Evolutionary conservation across 352 stramenopile species (phyloP), one percentile per base, ranked within the genome.

Genomic region (Pilasporangium apinafurcum): DNA sequence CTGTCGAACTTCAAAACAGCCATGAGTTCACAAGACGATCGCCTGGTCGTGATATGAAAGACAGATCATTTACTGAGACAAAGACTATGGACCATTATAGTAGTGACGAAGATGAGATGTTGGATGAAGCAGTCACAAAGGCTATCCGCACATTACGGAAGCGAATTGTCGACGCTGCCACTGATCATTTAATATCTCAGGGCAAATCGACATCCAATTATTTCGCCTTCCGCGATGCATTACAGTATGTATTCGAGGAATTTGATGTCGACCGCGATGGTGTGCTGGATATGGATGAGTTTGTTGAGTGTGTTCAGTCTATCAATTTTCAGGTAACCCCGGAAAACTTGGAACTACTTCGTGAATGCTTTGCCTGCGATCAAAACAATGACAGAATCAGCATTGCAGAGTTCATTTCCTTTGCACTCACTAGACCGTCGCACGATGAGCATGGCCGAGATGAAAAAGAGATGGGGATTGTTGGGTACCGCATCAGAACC

Each of bases 361-460:
- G 59, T n/a, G 63, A 84, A 20, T 72, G 79, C 32, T 86, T 91
- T 40, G 48, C 56, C 7, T 43, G 44, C 0, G 61, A 69, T 2
- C 18, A 41, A 7, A 54, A 49, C 5, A 70, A 40, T n/a, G 61
- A 62, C 8, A 64, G 38, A 16, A 40, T 91, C 9, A 66, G 66
- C 18, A 83, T 86, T 12, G 44, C 55, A 4, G 75, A 91, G 42
- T 88, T 88, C 49, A 80, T 86, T 27, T 86, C 78, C 3, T 91
- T 91, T 41, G 68, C 80, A 8, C 51, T 91, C 1, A 56, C 65
- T 45, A 44, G 48, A n/a, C 41, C 30, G 35, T 20, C 29, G 12
- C 29, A 22, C 4, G 37, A 48, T 9, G 37, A 56, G 29, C 30
- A 48, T 1, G 55, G 65, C 2, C 25, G 17, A 10, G 20, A 16